These are phyloP conservation scores for Pythium phragmiticola DNA, from an alignment of 352 stramenopile species.

Conservation along the genomic window DNA sequence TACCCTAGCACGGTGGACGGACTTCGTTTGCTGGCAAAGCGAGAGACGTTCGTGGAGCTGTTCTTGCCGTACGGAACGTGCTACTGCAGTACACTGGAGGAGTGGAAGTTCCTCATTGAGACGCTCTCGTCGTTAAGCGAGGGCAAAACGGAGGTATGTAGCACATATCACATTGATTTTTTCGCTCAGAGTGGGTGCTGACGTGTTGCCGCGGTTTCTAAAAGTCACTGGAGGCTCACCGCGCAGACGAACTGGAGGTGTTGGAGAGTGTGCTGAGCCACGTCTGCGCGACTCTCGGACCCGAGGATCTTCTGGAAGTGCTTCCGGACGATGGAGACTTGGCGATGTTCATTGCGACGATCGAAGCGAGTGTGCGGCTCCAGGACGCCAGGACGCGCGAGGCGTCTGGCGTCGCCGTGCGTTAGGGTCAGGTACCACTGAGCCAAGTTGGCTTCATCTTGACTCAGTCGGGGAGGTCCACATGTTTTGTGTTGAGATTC, in stretches of 20 bases:
- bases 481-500: neutral
- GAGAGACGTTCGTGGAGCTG: slow-evolving; percentile 49
- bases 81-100: slow-evolving; percentile 65
- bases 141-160: slow-evolving; percentile 34
- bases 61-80: slow-evolving; percentile 75
- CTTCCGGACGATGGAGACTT: slow-evolving; percentile 78
- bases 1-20: slow-evolving; percentile 48
- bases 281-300: slow-evolving; percentile 66
- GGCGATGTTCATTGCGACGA: slow-evolving; percentile 69
- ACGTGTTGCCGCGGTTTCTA: neutral
- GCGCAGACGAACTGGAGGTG: slow-evolving; percentile 39
- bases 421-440: neutral
- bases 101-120: slow-evolving; percentile 75
- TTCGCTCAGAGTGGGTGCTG: neutral
- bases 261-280: slow-evolving; percentile 68
- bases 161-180: too few relatives aligned
- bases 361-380: slow-evolving; percentile 62
- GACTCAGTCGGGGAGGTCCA: slow-evolving; percentile 4
- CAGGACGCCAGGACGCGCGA: slow-evolving; percentile 40
- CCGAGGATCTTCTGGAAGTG: slow-evolving; percentile 74
- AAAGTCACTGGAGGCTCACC: slow-evolving; percentile 3
- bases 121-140: slow-evolving; percentile 54
- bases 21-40: slow-evolving; percentile 56
- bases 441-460: neutral
- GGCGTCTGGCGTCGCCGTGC: neutral